These are phyloP conservation scores for Komagataella ulmi DNA, from an alignment of 805 yeast genomes.

Conservation along the genomic window DNA sequence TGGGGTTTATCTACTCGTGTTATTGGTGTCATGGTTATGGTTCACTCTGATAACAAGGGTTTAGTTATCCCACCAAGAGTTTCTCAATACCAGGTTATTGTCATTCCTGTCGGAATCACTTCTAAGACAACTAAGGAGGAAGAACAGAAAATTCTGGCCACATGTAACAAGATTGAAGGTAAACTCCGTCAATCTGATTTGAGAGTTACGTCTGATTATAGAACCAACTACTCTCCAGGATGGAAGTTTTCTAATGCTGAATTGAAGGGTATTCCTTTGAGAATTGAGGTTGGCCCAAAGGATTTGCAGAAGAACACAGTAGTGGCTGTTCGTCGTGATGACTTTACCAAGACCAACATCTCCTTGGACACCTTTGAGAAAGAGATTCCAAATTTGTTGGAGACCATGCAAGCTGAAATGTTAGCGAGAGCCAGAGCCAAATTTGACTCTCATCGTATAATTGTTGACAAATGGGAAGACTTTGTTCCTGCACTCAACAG, in stretches of 20 bases:
- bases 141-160: conserved; percentile 52
- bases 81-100: conserved; percentile 82
- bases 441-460: conserved; percentile 73
- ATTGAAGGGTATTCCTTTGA: conserved; percentile 87
- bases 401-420: conserved; percentile 66
- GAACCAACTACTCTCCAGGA: conserved; percentile 94
- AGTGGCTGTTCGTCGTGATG: conserved; percentile 88
- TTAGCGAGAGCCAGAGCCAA: conserved; percentile 68
- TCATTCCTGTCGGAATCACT: conserved; percentile 92
- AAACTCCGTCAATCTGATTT: conserved; percentile 48
- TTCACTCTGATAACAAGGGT: conserved; percentile 97
- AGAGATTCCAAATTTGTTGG: conserved; percentile 64
- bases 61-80: conserved; percentile 96
- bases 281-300: conserved; percentile 94
- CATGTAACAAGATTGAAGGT: conserved; percentile 58
- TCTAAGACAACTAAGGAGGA: conserved; percentile 71
- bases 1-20: conserved; percentile 99
- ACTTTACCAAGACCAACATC: conserved; percentile 60
- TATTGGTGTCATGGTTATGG: conserved; percentile 99
- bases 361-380: conserved; percentile 51
- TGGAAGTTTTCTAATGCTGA: conserved; percentile 98
- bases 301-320: conserved; percentile 74
- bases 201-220: conserved; percentile 74
- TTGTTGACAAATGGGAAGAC: conserved; percentile 77
- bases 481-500: conserved; percentile 86